Evolutionary conservation across 2,329 filamentous ascomycete genomes (phyloP), one percentile per base, ranked within the genome.

Genomic region (Sordariomycetes sp.): DNA sequence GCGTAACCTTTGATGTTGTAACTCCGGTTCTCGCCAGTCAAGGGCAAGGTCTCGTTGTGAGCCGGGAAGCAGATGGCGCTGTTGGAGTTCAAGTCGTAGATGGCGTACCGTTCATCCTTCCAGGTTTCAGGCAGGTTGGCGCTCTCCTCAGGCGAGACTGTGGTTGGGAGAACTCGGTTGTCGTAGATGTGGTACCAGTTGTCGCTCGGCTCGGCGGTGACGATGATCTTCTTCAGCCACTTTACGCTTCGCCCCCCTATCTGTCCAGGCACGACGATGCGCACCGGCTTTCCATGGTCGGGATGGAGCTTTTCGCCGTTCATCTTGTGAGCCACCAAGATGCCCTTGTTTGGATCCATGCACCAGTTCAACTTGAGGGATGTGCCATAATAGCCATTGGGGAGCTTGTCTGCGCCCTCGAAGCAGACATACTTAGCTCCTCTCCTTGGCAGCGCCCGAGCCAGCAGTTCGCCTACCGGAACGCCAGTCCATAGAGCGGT

Each of bases 171-270:
- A 2, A 95, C 86, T 38, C 86, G 69, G 52, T 95, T 95, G 54
- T 95, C 88, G 56, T 92, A 88, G 41, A 93, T 86, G 55, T 95
- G 88, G 48, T 94, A 94, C 86, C 86, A 94, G 50, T 93, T 94
- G 42, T 90, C 81, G 50, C 86, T 94, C 1, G 87, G 86, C 17
- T 70, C 65, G 8, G 79, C 72, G 0, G 86, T 90, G 33, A 95
- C 57, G 28, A 87, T 82, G 39, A 95, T 71, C 43, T 70, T 79
- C 61, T 81, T 90, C 38, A 95, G 54, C 88, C 88, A 95, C 57
- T 95, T 95, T 21, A 95, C 87, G 53, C 86, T 94, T 42, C 88
- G 72, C 1, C 87, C 88, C 21, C 88, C 88, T 41, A 95, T 94
- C 55, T 94, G 86, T 0, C 88, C 88, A 0, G 88, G 88, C 4